Percentiles rank a stretch among this genome's conserved stretches.
These are phyloP conservation scores for Scheffersomyces cryptocercus DNA, from an alignment of 1,139 yeast species.

Conservation along the genomic window DNA sequence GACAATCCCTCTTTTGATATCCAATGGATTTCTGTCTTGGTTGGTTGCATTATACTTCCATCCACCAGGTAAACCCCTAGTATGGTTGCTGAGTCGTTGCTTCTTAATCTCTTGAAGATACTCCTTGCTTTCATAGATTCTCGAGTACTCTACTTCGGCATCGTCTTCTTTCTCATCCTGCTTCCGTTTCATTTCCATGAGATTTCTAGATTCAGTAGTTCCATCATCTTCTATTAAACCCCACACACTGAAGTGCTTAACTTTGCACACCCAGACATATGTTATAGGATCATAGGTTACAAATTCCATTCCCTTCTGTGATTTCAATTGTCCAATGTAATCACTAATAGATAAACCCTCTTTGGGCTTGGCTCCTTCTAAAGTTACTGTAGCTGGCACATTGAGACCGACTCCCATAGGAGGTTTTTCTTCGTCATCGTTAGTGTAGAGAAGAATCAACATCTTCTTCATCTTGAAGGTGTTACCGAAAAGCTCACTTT, in stretches of 20 bases:
- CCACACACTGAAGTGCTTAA: constrained; percentile 93
- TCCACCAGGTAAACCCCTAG: constrained; percentile 41
- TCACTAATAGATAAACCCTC: constrained; percentile 24
- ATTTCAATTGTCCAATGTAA: constrained; percentile 51
- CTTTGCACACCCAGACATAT: constrained; percentile 81
- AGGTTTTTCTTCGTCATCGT: constrained; percentile 50
- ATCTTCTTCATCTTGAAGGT: constrained; percentile 58
- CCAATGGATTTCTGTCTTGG: constrained; percentile 20
- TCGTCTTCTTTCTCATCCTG: constrained; percentile 27
- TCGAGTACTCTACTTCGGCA: constrained; percentile 27
- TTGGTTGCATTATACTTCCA: constrained; percentile 24
- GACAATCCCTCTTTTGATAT: constrained; percentile 26
- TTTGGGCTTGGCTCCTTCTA: constrained; percentile 63
- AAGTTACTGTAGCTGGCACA: constrained; percentile 79
- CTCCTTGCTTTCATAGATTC: constrained; percentile 28
- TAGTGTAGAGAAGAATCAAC: constrained; percentile 68
- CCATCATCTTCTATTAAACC: constrained; percentile 76
- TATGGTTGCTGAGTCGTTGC: constrained; percentile 31
- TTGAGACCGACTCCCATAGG: constrained; percentile 73
- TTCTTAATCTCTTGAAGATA: constrained; percentile 36
- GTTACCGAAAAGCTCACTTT: constrained; percentile 52
- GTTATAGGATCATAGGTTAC: constrained; percentile 75
- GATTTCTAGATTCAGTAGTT: constrained; percentile 49
- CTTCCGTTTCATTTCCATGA: constrained; percentile 26
- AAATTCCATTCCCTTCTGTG: constrained; percentile 67